Percentiles rank a stretch among this genome's conserved stretches.
phyloP scores from a whole-genome alignment of 768 basidiomycete genomes.

The Agrocybe praecox region DNA sequence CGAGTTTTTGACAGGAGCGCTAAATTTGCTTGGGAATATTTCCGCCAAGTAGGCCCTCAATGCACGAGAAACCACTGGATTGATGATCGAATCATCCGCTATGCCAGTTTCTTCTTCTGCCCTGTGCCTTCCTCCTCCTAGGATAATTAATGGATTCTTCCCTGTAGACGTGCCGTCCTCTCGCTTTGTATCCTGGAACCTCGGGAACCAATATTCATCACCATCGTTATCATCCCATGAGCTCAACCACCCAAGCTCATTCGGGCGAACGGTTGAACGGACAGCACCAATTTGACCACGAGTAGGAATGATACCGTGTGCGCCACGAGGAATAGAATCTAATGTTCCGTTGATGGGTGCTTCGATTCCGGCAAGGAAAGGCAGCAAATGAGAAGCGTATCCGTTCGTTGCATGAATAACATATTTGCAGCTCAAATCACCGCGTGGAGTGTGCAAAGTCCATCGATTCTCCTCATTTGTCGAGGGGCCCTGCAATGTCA shows the following conservation, averaged over 20 bases:
- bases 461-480: conserved; percentile 54
- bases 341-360: neutral
- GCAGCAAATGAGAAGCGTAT: conserved; percentile 79
- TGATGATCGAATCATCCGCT: conserved; percentile 60
- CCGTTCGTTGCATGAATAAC: conserved; percentile 89
- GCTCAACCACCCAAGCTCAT: conserved; percentile 38
- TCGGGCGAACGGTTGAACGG: conserved; percentile 35
- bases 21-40: too few relatives aligned
- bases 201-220: conserved; percentile 84
- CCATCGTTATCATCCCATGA: conserved; percentile 55
- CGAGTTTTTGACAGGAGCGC: too few relatives aligned
- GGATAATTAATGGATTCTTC: conserved; percentile 60
- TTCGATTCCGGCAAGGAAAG: conserved; percentile 53
- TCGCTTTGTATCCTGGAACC: conserved; percentile 28
- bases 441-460: conserved; percentile 67
- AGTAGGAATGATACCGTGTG: conserved; percentile 56
- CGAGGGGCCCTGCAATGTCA: too few relatives aligned
- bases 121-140: conserved; percentile 70
- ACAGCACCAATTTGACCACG: conserved; percentile 67
- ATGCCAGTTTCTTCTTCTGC: conserved; percentile 47
- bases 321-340: conserved; percentile 1
- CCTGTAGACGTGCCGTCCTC: conserved; percentile 23
- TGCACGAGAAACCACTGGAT: conserved; percentile 43
- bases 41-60: conserved; percentile 63
- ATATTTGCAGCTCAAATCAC: conserved; percentile 56